Conservation (phyloP, 129 eudicot species). For the Saussurea involucrata region DNA sequence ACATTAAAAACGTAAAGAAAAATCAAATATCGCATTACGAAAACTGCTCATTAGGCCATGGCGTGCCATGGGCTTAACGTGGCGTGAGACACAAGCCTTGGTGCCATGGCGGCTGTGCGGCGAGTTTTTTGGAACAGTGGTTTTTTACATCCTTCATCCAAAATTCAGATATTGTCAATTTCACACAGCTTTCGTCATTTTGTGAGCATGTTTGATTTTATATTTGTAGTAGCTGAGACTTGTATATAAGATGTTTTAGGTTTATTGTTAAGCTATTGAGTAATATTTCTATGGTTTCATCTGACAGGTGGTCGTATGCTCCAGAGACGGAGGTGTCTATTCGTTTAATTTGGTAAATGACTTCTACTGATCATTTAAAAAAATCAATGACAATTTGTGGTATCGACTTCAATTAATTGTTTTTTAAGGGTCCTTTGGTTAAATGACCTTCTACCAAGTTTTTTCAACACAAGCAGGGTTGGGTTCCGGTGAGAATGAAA, state of each 20-base stretch:
- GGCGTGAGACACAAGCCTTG: no score
- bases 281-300: conserved; percentile 10
- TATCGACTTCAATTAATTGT: neutral
- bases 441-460: neutral
- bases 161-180: neutral
- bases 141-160: no score
- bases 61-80: no score
- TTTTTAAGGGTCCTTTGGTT: neutral
- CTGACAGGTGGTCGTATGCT: conserved; percentile 69
- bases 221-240: neutral
- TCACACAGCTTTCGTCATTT: neutral
- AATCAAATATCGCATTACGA: no score
- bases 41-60: no score
- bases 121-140: no score
- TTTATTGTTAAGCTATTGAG: neutral
- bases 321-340: conserved; percentile 80
- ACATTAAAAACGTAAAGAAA: no score
- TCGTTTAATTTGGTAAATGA: conserved; percentile 62
- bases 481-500: no score
- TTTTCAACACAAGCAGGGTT: no score
- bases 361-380: neutral
- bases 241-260: neutral
- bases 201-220: neutral
- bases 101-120: no score
- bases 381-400: neutral